A percentile compares a stretch with the other conserved stretches of the same genome.
These are phyloP conservation scores for Dactylella cylindrospora DNA, from an alignment of 2,329 filamentous ascomycete species.

Conservation along the genomic window DNA sequence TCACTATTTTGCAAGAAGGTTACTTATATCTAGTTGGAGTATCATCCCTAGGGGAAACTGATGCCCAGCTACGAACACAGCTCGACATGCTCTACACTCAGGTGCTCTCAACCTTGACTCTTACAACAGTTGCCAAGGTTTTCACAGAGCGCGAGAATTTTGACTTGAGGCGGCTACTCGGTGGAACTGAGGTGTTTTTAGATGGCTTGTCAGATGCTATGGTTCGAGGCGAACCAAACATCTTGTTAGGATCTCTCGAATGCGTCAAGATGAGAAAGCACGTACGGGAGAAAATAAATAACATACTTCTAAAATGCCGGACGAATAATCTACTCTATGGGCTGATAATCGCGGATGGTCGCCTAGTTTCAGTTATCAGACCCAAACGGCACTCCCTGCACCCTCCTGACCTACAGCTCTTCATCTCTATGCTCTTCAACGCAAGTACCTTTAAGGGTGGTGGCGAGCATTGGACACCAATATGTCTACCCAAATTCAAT, in stretches of 20 bases:
- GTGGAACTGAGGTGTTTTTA: slow-evolving; percentile 86
- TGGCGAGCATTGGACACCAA: slow-evolving; percentile 97
- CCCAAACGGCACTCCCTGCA: slow-evolving; percentile 94
- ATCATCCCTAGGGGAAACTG: slow-evolving; percentile 87
- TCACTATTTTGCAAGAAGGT: slow-evolving; percentile 80
- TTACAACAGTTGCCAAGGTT: slow-evolving; percentile 81
- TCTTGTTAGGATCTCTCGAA: slow-evolving; percentile 84
- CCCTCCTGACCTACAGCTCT: slow-evolving; percentile 89
- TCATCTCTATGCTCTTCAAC: slow-evolving; percentile 99
- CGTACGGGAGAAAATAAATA: slow-evolving; percentile 82
- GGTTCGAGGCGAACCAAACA: slow-evolving; percentile 85
- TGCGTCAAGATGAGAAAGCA: slow-evolving; percentile 90
- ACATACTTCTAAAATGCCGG: slow-evolving; percentile 75
- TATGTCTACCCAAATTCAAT: slow-evolving; percentile 96
- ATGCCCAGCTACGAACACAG: slow-evolving; percentile 80
- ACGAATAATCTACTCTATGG: slow-evolving; percentile 83
- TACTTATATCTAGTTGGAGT: slow-evolving; percentile 92
- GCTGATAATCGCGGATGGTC: slow-evolving; percentile 85
- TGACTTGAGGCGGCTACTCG: slow-evolving; percentile 81
- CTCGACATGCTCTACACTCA: slow-evolving; percentile 97
- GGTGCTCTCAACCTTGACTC: slow-evolving; percentile 88
- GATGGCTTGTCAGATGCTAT: slow-evolving; percentile 94
- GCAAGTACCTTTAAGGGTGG: slow-evolving; percentile 82
- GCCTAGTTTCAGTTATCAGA: slow-evolving; percentile 89
- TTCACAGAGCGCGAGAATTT: slow-evolving; percentile 91